A percentile compares a stretch with the other conserved stretches of the same genome.
These are phyloP conservation scores for Nepenthes mirabilis DNA, from an alignment of 148 eudicot species.

Conservation along the genomic window DNA sequence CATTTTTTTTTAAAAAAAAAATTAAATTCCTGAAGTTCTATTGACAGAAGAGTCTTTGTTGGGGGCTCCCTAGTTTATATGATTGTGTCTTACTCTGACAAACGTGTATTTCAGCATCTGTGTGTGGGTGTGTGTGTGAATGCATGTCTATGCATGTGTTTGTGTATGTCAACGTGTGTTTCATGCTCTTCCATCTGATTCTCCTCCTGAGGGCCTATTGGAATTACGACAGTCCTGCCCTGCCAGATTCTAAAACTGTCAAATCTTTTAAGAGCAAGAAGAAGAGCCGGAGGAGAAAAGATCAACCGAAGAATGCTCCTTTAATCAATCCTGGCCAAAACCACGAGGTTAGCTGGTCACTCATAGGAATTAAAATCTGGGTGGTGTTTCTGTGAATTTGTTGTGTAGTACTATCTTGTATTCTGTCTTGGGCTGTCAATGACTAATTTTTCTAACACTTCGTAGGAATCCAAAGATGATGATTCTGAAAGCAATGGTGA, in stretches of 20 bases:
- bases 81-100: too few relatives aligned
- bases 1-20: too few relatives aligned
- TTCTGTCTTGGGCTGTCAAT: neutral
- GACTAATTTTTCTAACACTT: neutral
- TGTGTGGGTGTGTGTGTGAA: too few relatives aligned
- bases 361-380: neutral
- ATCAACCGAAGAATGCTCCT: slow-evolving; percentile 41
- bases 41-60: too few relatives aligned
- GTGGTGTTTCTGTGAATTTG: slow-evolving; percentile 5
- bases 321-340: slow-evolving; percentile 21
- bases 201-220: neutral
- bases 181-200: neutral
- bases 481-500: slow-evolving; percentile 19
- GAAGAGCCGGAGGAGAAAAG: slow-evolving; percentile 71
- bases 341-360: slow-evolving; percentile 21
- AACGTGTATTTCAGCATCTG: too few relatives aligned
- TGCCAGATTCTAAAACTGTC: slow-evolving; percentile 46
- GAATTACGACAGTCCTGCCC: slow-evolving; percentile 4
- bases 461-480: slow-evolving; percentile 39
- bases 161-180: neutral
- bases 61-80: too few relatives aligned
- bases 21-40: too few relatives aligned
- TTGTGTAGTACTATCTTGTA: neutral
- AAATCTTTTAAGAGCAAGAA: slow-evolving; percentile 59
- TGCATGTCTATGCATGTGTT: too few relatives aligned